phyloP scores from a whole-genome alignment of 257 asterid genomes.

The Nicotiana obtusifolia region DNA sequence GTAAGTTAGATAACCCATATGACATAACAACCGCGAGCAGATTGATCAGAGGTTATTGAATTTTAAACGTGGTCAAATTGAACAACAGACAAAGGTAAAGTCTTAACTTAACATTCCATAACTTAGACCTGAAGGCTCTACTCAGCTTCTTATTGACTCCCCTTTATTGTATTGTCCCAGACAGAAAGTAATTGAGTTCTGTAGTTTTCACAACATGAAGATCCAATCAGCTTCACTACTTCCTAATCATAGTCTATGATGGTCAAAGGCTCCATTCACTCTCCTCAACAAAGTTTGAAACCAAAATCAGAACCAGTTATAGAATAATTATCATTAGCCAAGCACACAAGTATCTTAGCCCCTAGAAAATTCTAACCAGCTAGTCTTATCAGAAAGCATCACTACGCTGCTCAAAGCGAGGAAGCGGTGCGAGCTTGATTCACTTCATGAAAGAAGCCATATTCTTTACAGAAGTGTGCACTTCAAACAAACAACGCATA shows the following conservation, averaged over 20 bases:
- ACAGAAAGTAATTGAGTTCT: neutral
- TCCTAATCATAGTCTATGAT: neutral
- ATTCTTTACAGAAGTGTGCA: too few relatives aligned
- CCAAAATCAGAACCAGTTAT: neutral
- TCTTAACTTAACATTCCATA: neutral
- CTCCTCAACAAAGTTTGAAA: neutral
- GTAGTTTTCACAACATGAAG: neutral
- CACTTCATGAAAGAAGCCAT: too few relatives aligned
- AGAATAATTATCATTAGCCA: neutral
- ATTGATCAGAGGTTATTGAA: neutral
- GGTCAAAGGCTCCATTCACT: neutral
- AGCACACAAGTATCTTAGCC: neutral
- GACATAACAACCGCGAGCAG: neutral
- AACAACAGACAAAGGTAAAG: neutral
- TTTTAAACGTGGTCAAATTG: conserved; percentile 1
- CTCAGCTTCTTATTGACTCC: neutral
- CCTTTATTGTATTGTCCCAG: neutral
- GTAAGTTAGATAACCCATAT: neutral
- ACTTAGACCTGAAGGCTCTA: neutral
- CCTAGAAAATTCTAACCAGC: neutral
- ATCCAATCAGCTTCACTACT: neutral
- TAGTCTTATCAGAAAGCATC: too few relatives aligned
- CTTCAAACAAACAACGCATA: too few relatives aligned
- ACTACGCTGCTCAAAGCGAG: too few relatives aligned
- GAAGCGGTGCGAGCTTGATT: too few relatives aligned